A percentile compares a stretch with the other conserved stretches of the same genome.
Conservation (phyloP, 1,284 basidiomycete species). For the Psilocybe mexicana region DNA sequence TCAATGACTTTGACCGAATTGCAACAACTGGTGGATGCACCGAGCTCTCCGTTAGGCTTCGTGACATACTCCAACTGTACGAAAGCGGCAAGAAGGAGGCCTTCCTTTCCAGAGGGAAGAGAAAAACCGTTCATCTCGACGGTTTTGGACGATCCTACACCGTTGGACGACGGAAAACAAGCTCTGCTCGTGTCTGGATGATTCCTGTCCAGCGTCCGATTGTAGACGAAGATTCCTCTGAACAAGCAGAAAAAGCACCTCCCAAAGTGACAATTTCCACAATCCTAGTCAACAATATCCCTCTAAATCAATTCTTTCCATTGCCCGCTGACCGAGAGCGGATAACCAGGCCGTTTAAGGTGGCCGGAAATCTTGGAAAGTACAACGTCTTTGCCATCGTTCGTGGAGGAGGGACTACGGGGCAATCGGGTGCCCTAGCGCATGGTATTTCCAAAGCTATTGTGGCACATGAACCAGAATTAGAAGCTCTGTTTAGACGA, state of each 20-base stretch:
- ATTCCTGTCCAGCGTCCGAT: slow-evolving; percentile 60
- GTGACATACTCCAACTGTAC: slow-evolving; percentile 60
- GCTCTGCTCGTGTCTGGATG: slow-evolving; percentile 90
- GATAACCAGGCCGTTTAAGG: slow-evolving; percentile 80
- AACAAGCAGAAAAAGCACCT: slow-evolving; percentile 18
- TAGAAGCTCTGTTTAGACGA: slow-evolving; percentile 68
- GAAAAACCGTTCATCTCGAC: slow-evolving; percentile 66
- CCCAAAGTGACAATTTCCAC: slow-evolving; percentile 44
- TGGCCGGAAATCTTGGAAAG: slow-evolving; percentile 86
- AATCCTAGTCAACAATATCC: slow-evolving; percentile 84
- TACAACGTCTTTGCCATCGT: slow-evolving; percentile 91
- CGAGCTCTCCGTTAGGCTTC: slow-evolving; percentile 58
- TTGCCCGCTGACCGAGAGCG: slow-evolving; percentile 78
- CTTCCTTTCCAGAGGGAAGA: slow-evolving; percentile 52
- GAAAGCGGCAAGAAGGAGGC: slow-evolving; percentile 63
- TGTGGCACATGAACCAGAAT: slow-evolving; percentile 66
- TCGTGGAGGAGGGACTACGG: slow-evolving; percentile 87
- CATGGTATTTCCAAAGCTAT: slow-evolving; percentile 86
- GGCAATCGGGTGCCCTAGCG: slow-evolving; percentile 89
- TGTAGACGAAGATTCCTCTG: slow-evolving; percentile 14
- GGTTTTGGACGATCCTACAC: slow-evolving; percentile 80
- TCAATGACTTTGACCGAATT: slow-evolving; percentile 73
- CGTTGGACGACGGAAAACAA: slow-evolving; percentile 84
- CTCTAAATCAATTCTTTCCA: slow-evolving; percentile 80
- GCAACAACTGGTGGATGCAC: slow-evolving; percentile 62